These are phyloP conservation scores for Glonium stellatum DNA, from an alignment of 495 filamentous ascomycete genomes.

Conservation along the genomic window DNA sequence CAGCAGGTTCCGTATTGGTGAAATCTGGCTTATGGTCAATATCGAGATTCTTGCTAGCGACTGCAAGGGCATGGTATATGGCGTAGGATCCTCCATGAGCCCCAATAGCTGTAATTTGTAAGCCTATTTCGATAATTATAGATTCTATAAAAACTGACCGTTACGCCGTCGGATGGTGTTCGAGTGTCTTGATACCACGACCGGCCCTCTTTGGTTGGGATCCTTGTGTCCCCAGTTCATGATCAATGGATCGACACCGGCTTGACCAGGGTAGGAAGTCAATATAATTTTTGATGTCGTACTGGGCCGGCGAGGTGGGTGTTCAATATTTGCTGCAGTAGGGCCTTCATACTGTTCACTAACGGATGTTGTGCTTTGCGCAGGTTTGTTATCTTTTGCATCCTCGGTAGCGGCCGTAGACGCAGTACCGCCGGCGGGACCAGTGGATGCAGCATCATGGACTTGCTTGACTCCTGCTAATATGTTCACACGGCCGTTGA, in stretches of 20 bases:
- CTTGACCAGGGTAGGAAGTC: slow-evolving; percentile 91
- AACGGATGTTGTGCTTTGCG: slow-evolving; percentile 20
- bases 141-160: slow-evolving; percentile 44
- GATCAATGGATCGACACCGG: slow-evolving; percentile 81
- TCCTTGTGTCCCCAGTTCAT: slow-evolving; percentile 84
- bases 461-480: slow-evolving; percentile 51
- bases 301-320: slow-evolving; percentile 26
- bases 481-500: slow-evolving; percentile 59
- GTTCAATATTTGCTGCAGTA: slow-evolving; percentile 7
- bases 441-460: slow-evolving; percentile 38
- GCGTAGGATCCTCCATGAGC: slow-evolving; percentile 97
- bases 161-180: slow-evolving; percentile 80
- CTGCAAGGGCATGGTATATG: slow-evolving; percentile 89
- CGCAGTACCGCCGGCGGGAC: slow-evolving; percentile 28
- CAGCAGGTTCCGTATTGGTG: slow-evolving; percentile 89
- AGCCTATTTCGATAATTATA: slow-evolving; percentile 3
- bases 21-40: slow-evolving; percentile 85
- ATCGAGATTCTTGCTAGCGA: slow-evolving; percentile 83
- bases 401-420: slow-evolving; percentile 5
- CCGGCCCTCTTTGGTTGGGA: slow-evolving; percentile 67
- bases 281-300: slow-evolving; percentile 62
- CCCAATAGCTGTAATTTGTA: slow-evolving; percentile 45
- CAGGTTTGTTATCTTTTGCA: slow-evolving; percentile 16
- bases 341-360: slow-evolving; percentile 26
- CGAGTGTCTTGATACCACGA: slow-evolving; percentile 75